Conservation (phyloP, 345 rosid genomes). For the Gossypium turneri region DNA sequence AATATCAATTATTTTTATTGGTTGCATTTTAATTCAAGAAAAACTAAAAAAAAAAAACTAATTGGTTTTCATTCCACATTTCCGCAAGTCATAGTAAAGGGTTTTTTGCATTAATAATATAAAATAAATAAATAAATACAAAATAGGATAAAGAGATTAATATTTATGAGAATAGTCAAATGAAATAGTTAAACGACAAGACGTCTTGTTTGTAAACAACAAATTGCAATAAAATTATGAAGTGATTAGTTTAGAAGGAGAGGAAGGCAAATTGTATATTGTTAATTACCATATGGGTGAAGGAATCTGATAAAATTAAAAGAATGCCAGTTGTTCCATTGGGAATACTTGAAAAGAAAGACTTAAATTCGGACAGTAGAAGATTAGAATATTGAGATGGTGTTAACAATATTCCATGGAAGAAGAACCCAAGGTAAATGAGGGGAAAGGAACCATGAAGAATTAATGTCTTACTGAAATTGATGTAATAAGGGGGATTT, state of each 20-base stretch:
- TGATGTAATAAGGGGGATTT: background rate
- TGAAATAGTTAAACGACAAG: background rate
- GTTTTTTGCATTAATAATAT: too few relatives aligned
- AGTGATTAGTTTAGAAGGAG: background rate
- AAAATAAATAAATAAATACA: too few relatives aligned
- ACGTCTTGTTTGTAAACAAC: background rate
- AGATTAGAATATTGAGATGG: slow-evolving; percentile 10
- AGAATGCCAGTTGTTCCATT: slow-evolving; percentile 29
- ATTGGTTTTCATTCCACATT: too few relatives aligned
- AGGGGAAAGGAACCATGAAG: slow-evolving; percentile 17
- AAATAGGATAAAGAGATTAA: too few relatives aligned
- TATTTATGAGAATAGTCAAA: too few relatives aligned
- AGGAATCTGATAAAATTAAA: slow-evolving; percentile 25
- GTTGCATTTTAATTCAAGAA: too few relatives aligned
- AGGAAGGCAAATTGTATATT: slow-evolving; percentile 19
- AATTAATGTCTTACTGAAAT: slow-evolving; percentile 33
- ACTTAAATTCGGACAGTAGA: background rate
- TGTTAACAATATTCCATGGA: slow-evolving; percentile 18
- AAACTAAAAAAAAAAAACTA: too few relatives aligned
- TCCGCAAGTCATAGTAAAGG: too few relatives aligned
- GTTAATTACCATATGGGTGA: slow-evolving; percentile 3
- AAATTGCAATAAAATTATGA: background rate
- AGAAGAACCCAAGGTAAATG: slow-evolving; percentile 21
- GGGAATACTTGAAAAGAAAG: background rate
- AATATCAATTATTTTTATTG: too few relatives aligned